Percentiles rank a stretch among this genome's conserved stretches.
Conservation (phyloP, 75 land plant genomes). For the Pinus tabuliformis region DNA sequence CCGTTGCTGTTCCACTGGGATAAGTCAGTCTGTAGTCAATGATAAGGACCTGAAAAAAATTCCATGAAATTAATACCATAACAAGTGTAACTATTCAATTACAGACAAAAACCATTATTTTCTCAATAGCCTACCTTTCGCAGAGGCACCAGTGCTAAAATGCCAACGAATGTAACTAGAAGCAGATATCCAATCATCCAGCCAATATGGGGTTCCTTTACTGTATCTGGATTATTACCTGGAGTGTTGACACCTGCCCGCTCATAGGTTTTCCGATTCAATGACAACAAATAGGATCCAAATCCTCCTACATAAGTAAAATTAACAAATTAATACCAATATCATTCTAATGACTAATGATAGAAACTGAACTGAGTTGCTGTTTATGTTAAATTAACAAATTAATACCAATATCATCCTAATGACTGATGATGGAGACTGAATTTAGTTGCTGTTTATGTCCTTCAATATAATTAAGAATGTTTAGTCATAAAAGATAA, state of each 20-base stretch:
- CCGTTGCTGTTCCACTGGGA: slow-evolving; percentile 96
- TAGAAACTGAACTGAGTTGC: neutral
- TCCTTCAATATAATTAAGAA: too few species aligned
- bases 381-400: too few species aligned
- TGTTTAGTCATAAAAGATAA: too few species aligned
- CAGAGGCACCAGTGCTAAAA: slow-evolving; percentile 80
- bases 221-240: slow-evolving; percentile 58
- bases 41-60: slow-evolving; percentile 65
- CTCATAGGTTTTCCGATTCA: slow-evolving; percentile 70
- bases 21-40: slow-evolving; percentile 78
- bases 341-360: too few species aligned
- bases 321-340: too few species aligned
- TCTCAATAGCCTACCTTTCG: slow-evolving; percentile 55
- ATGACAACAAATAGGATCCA: slow-evolving; percentile 76
- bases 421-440: neutral
- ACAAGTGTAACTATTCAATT: neutral
- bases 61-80: neutral
- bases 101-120: neutral
- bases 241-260: slow-evolving; percentile 41
- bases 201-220: slow-evolving; percentile 69
- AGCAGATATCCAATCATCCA: slow-evolving; percentile 89
- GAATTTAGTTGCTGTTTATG: too few species aligned
- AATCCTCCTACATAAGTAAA: slow-evolving; percentile 61
- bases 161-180: slow-evolving; percentile 66
- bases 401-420: too few species aligned